phyloP scores from a whole-genome alignment of 345 rosid species.

The Ricinus communis region DNA sequence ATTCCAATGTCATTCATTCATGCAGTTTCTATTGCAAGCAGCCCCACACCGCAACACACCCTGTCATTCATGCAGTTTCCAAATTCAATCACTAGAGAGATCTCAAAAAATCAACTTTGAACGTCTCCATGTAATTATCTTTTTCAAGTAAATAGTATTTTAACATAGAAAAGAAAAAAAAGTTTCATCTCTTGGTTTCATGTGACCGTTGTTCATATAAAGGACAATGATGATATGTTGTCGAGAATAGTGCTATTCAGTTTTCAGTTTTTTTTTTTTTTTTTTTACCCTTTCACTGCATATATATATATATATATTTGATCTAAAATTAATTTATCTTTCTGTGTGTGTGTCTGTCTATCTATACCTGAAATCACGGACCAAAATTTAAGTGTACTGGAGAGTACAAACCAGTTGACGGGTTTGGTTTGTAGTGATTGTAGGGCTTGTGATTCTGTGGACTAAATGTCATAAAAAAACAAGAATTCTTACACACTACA shows the following conservation, averaged over 20 bases:
- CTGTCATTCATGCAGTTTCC: not conserved
- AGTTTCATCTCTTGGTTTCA: not conserved
- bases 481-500: constrained; percentile 9
- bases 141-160: not conserved
- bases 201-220: constrained; percentile 4
- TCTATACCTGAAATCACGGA: constrained; percentile 34
- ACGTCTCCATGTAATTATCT: constrained; percentile 1
- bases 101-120: constrained; percentile 11
- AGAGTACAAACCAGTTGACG: constrained; percentile 28
- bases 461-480: constrained; percentile 4
- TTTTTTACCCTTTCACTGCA: not conserved
- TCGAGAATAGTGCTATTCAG: constrained; percentile 13
- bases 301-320: not conserved
- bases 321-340: not conserved
- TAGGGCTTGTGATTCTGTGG: constrained; percentile 36
- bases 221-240: not conserved
- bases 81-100: not conserved
- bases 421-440: constrained; percentile 32
- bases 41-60: not conserved
- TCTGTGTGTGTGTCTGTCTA: no score
- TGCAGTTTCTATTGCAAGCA: not conserved
- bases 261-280: not conserved
- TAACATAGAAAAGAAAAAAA: not conserved
- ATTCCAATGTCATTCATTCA: not conserved
- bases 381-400: constrained; percentile 22